A percentile compares a stretch with the other conserved stretches of the same genome.
phyloP scores from a whole-genome alignment of 768 basidiomycete species.

The Amanita subjunquillea region DNA sequence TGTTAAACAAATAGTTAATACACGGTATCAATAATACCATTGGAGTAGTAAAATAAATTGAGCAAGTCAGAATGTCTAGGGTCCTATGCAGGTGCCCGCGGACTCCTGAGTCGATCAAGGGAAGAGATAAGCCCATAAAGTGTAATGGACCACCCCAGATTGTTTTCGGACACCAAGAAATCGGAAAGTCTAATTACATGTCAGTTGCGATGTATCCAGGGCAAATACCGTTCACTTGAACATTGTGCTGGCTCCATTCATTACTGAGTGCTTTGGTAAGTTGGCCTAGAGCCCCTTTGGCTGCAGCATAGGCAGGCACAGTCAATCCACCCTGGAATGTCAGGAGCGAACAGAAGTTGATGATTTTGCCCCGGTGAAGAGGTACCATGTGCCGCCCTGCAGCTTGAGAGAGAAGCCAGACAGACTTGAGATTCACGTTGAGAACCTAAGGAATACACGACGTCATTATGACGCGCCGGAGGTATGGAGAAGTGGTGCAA shows the following conservation, averaged over 20 bases:
- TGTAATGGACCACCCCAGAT: neutral
- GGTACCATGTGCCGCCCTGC: slow-evolving; percentile 88
- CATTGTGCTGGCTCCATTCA: slow-evolving; percentile 72
- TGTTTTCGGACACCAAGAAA: neutral
- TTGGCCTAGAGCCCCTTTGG: slow-evolving; percentile 81
- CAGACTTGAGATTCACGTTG: slow-evolving; percentile 80
- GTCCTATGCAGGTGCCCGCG: slow-evolving; percentile 1
- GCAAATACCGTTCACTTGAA: slow-evolving; percentile 83
- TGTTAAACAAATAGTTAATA: slow-evolving; percentile 10
- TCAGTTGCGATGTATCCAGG: slow-evolving; percentile 88
- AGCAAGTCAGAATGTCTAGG: slow-evolving; percentile 1
- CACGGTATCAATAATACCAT: neutral
- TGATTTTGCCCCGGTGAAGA: slow-evolving; percentile 54
- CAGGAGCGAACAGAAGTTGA: slow-evolving; percentile 60
- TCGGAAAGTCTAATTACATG: slow-evolving; percentile 37
- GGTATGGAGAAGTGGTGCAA: neutral
- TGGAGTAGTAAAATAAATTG: neutral
- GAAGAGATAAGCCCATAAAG: neutral
- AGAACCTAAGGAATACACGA: slow-evolving; percentile 44
- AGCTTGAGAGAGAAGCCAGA: slow-evolving; percentile 77
- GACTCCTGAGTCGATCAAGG: neutral
- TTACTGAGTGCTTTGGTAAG: slow-evolving; percentile 87
- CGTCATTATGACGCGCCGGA: slow-evolving; percentile 6
- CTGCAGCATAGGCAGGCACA: slow-evolving; percentile 88
- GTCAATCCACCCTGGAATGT: slow-evolving; percentile 54